phyloP scores from a whole-genome alignment of 2,329 filamentous ascomycete species.

The Pezizomycotina sp. region DNA sequence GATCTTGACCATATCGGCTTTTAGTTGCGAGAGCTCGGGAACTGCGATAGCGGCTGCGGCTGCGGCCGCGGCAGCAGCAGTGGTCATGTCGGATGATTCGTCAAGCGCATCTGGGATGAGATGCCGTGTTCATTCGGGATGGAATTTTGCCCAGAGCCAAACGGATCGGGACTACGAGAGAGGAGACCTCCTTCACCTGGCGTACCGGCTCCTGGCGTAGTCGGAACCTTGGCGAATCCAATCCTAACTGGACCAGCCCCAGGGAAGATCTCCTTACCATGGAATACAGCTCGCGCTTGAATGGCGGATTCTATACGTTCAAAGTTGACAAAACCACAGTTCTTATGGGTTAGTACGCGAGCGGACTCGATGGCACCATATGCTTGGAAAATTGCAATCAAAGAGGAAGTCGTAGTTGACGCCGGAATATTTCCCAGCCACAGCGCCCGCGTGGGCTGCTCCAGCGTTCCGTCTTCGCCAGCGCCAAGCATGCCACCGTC shows the following conservation, averaged over 20 bases:
- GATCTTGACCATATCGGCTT: constrained; percentile 68
- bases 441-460: constrained; percentile 78
- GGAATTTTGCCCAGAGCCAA: constrained; percentile 28
- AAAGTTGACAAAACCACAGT: constrained; percentile 97
- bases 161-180: constrained; percentile 69
- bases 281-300: constrained; percentile 70
- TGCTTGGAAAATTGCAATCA: constrained; percentile 88
- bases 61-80: constrained; percentile 32
- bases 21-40: constrained; percentile 59
- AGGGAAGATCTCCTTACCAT: constrained; percentile 96
- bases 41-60: constrained; percentile 44
- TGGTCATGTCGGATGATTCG: constrained; percentile 30
- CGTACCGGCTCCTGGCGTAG: constrained; percentile 56
- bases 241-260: constrained; percentile 88
- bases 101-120: constrained; percentile 26
- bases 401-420: constrained; percentile 85
- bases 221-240: constrained; percentile 92
- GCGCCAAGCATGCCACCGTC: constrained; percentile 47
- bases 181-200: constrained; percentile 78
- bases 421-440: constrained; percentile 97
- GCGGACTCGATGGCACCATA: constrained; percentile 84
- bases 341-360: constrained; percentile 91
- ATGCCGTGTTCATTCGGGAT: constrained; percentile 27
- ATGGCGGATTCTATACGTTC: constrained; percentile 81
- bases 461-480: constrained; percentile 58